A percentile compares a stretch with the other conserved stretches of the same genome.
Evolutionary conservation across 768 basidiomycete species (phyloP).

Genomic region (Antrodiella citrinella): DNA sequence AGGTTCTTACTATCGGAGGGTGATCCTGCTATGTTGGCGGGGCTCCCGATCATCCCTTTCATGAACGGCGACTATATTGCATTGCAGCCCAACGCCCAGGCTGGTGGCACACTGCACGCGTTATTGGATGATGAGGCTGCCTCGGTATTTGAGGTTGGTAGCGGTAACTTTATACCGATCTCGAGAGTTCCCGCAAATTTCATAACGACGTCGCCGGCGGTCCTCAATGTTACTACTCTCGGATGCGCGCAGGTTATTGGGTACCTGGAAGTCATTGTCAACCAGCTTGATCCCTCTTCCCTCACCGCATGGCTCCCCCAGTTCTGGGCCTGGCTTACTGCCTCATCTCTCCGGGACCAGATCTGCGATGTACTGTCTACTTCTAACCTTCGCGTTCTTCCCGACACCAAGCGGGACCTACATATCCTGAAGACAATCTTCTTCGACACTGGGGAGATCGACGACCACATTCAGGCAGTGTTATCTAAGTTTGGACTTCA

Average conservation of each 20-base stretch:
- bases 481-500: neutral
- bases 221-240: neutral
- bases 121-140: neutral
- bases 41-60: neutral
- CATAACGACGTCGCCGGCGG: neutral
- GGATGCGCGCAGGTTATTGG: neutral
- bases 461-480: neutral
- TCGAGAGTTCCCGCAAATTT: neutral
- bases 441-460: neutral
- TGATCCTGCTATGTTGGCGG: neutral
- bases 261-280: neutral
- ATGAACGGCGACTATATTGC: neutral
- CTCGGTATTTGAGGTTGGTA: neutral
- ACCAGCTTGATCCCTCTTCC: neutral
- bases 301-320: neutral
- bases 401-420: neutral
- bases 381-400: neutral
- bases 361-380: neutral
- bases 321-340: neutral
- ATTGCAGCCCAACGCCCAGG: neutral
- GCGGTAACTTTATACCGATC: neutral
- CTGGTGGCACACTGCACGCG: neutral
- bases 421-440: neutral
- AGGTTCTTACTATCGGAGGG: neutral
- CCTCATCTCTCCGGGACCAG: neutral